Base-by-base conservation (phyloP, 768 basidiomycete genomes). In the Nidula microcarpa region DNA sequence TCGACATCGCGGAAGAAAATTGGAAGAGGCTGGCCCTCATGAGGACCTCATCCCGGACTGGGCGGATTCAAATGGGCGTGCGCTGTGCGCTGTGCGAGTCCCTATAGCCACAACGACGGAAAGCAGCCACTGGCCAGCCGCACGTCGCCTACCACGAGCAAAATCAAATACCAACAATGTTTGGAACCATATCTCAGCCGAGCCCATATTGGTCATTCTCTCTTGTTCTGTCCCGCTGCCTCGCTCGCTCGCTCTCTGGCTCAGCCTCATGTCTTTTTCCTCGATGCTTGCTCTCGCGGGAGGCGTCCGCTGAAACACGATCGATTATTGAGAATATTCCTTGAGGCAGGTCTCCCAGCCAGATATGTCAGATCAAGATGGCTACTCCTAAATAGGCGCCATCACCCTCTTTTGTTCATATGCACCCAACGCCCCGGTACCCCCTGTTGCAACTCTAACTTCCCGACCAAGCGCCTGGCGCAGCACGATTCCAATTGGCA, bases 401-500 rank as follows among this genome's bases (percentile, higher is more conserved):
- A 53, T 51, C 32, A 65, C 60, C 73, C 69, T 39, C 30, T 73
- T 73, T 66, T 71, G 73, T 71, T 52, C 34, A 72, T 49, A 57
- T 36, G 48, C 73, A 60, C 56, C 80, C 79, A 57, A 55, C 23
- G 1, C 11, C 60, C 36, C 53, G 81, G 80, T 78, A 77, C 57
- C 59, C 57, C 57, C 44, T 46, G 18, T n/a, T 58, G 62, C 59
- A 70, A 69, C 65, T 63, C 67, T 70, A 72, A 68, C 60, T 63
- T 53, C 54, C 61, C 41, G 23, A 23, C 23, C 23, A 23, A 3
- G 3, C 23, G 23, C 23, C 23, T 23, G 23, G 23, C 23, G 23
- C 23, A 23, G 23, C 23, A 23, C 23, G 23, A 23, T 23, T 23
- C 23, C 23, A 23, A 23, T 23, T 23, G 3, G 23, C 23, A 23